Conservation (phyloP, 2,329 filamentous ascomycete genomes). For the Exophiala sideris region DNA sequence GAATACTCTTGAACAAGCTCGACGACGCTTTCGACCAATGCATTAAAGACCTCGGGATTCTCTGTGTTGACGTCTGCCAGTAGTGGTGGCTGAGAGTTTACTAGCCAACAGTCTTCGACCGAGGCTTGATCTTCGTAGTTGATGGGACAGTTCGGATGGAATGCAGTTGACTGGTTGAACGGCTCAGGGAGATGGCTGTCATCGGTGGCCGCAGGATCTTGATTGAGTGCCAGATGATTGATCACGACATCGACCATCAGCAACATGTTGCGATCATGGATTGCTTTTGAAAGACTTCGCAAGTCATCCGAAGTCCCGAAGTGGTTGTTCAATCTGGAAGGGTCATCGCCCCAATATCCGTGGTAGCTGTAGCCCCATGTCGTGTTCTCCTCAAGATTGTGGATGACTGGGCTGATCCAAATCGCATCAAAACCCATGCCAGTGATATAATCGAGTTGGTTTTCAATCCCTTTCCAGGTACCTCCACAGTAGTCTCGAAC, state of each 20-base stretch:
- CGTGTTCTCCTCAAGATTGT: conserved; percentile 35
- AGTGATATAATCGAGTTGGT: conserved; percentile 51
- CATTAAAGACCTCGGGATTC: conserved; percentile 38
- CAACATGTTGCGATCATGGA: conserved; percentile 49
- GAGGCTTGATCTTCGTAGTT: conserved; percentile 32
- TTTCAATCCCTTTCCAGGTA: conserved; percentile 49
- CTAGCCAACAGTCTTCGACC: conserved; percentile 49
- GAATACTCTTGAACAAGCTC: conserved; percentile 43
- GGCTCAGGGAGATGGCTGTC: conserved; percentile 30
- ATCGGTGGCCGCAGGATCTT: conserved; percentile 30
- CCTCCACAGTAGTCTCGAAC: conserved; percentile 48
- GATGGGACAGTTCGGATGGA: conserved; percentile 33
- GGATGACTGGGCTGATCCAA: conserved; percentile 44
- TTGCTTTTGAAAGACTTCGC: conserved; percentile 42
- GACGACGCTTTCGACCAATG: conserved; percentile 42
- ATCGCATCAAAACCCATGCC: conserved; percentile 50
- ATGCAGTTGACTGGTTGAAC: conserved; percentile 34
- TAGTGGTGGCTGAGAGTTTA: conserved; percentile 42
- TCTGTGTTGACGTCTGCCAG: conserved; percentile 49
- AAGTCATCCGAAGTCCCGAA: conserved; percentile 50
- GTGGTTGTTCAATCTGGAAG: conserved; percentile 48
- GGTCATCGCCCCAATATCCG: conserved; percentile 50
- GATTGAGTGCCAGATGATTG: conserved; percentile 45
- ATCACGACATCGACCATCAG: conserved; percentile 54
- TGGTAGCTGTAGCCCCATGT: conserved; percentile 49